phyloP scores from a whole-genome alignment of 208 protist species.

The Herpetomonas tarakana region DNA sequence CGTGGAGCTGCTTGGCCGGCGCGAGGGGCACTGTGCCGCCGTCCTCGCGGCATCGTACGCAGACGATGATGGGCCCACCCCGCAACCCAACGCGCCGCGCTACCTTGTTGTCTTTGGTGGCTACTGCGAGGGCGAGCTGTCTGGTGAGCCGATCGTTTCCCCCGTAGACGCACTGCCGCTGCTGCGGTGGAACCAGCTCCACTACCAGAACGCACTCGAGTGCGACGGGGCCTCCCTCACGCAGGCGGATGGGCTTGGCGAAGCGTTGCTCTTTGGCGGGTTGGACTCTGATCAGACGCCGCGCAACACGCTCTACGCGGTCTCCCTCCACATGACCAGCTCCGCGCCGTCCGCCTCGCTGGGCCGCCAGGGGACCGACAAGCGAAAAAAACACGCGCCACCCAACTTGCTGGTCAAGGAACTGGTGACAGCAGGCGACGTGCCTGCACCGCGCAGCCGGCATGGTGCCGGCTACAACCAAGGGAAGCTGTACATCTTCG shows the following conservation, averaged over 20 bases:
- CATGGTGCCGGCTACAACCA: constrained; percentile 33
- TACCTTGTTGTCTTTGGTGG: constrained; percentile 45
- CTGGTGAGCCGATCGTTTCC: constrained; percentile 27
- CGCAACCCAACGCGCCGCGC: background rate
- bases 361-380: constrained; percentile 4
- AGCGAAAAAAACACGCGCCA: background rate
- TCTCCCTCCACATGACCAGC: constrained; percentile 1
- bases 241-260: constrained; percentile 9
- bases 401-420: constrained; percentile 12
- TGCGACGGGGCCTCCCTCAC: constrained; percentile 62
- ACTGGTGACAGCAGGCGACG: constrained; percentile 29
- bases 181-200: constrained; percentile 34
- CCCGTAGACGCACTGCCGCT: constrained; percentile 17
- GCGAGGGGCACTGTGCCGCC: constrained; percentile 68
- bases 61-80: too few species aligned
- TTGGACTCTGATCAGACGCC: constrained; percentile 39
- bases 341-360: background rate
- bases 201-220: constrained; percentile 24
- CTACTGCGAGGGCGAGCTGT: constrained; percentile 56
- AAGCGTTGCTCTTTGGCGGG: constrained; percentile 78
- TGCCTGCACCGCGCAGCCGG: constrained; percentile 40
- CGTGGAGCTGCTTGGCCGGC: constrained; percentile 34
- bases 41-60: constrained; percentile 11
- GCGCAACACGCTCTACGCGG: constrained; percentile 31
- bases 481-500: constrained; percentile 55